Evolutionary conservation across 2,329 filamentous ascomycete genomes (phyloP).

Genomic region (Sordariomycetes sp.): DNA sequence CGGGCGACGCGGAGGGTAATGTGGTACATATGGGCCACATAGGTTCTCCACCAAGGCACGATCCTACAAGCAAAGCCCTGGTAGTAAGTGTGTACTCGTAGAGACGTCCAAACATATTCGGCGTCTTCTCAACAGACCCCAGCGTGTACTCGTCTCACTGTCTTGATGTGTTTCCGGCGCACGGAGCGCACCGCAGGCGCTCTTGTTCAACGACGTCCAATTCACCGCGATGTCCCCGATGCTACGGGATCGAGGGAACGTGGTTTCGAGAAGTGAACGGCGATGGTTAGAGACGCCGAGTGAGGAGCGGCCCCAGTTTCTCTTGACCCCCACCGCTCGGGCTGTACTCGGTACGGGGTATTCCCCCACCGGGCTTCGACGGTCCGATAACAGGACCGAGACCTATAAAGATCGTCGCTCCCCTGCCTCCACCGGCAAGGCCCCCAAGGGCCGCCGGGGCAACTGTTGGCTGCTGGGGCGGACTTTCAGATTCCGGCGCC

Average conservation of each 20-base stretch:
- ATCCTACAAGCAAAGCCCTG: too few relatives aligned
- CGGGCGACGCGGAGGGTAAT: too few relatives aligned
- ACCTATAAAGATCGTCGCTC: neutral
- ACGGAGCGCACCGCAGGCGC: neutral
- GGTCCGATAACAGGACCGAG: neutral
- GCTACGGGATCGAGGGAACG: neutral
- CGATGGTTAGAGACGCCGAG: neutral
- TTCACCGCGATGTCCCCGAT: neutral
- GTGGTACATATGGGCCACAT: too few relatives aligned
- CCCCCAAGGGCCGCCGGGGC: neutral
- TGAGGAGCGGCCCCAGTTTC: neutral
- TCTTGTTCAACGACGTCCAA: neutral
- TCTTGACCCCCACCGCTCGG: neutral
- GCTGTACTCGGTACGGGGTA: neutral
- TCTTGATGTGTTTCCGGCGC: neutral
- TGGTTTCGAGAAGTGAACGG: neutral
- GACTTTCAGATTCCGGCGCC: neutral
- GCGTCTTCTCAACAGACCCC: too few relatives aligned
- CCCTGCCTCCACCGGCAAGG: neutral
- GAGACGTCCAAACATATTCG: too few relatives aligned
- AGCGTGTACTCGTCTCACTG: neutral
- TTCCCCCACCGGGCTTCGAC: neutral
- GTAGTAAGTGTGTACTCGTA: too few relatives aligned
- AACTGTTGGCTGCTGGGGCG: neutral
- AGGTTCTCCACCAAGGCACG: too few relatives aligned